Evolutionary conservation across 1,139 yeast genomes (phyloP).

Genomic region (Geotrichum candidum): DNA sequence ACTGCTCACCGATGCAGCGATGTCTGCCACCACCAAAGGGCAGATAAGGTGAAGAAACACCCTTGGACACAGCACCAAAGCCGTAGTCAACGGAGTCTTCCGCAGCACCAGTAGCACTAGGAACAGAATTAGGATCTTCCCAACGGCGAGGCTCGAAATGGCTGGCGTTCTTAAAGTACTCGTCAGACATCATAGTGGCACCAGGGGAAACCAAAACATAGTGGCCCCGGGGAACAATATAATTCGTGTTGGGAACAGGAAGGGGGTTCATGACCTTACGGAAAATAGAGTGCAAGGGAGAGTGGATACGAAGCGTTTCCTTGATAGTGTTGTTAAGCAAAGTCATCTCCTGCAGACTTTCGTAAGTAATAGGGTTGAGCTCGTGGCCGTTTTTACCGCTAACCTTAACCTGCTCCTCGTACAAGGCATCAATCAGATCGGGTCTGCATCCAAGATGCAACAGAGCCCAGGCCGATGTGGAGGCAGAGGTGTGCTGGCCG

Average conservation of each 20-base stretch:
- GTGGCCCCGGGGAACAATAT: constrained; percentile 84
- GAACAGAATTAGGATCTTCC: constrained; percentile 45
- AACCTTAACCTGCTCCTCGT: constrained; percentile 62
- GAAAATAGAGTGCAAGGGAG: constrained; percentile 93
- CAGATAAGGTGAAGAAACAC: constrained; percentile 89
- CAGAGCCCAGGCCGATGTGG: constrained; percentile 92
- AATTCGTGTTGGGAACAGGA: constrained; percentile 72
- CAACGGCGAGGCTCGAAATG: constrained; percentile 84
- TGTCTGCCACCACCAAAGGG: constrained; percentile 99
- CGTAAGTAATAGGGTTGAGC: constrained; percentile 53
- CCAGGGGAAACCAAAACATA: constrained; percentile 93
- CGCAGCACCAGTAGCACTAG: constrained; percentile 31
- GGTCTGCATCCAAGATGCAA: constrained; percentile 86
- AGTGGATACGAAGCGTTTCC: constrained; percentile 91
- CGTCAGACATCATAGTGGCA: constrained; percentile 69
- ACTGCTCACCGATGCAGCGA: constrained; percentile 98
- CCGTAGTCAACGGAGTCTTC: constrained; percentile 71
- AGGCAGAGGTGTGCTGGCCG: constrained; percentile 97
- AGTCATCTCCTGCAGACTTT: constrained; percentile 75
- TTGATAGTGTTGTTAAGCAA: constrained; percentile 75
- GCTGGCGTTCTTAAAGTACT: constrained; percentile 65
- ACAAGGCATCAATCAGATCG: constrained; percentile 73
- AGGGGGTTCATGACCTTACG: constrained; percentile 79
- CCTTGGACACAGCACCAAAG: constrained; percentile 91
- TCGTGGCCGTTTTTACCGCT: constrained; percentile 49